Conservation (phyloP, 176 grass and related monocot genomes). For the Juncus inflexus region DNA sequence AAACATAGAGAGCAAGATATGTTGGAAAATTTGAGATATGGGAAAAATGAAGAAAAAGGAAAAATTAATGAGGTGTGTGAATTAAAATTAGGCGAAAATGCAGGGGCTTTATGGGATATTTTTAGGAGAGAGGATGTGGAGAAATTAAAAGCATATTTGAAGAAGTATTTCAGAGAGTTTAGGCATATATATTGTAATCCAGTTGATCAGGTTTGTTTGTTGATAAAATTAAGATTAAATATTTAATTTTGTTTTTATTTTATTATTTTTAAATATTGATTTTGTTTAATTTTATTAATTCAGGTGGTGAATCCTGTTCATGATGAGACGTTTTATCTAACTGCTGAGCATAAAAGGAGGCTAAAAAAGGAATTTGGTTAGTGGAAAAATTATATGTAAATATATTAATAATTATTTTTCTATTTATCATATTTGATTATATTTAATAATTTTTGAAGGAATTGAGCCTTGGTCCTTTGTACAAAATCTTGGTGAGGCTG, state of each 20-base stretch:
- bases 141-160: conserved; percentile 54
- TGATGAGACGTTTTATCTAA: conserved; percentile 72
- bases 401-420: neutral
- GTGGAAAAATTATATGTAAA: neutral
- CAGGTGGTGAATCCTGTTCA: conserved; percentile 73
- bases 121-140: conserved; percentile 69
- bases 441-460: conserved; percentile 34
- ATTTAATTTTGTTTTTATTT: neutral
- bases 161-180: conserved; percentile 53
- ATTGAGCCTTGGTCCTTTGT: conserved; percentile 83
- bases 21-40: neutral
- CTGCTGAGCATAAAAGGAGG: conserved; percentile 58
- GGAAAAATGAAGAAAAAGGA: conserved; percentile 16
- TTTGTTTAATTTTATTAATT: neutral
- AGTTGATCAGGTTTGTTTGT: conserved; percentile 48
- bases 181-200: conserved; percentile 55
- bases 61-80: conserved; percentile 4
- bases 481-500: conserved; percentile 74
- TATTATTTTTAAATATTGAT: neutral
- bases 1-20: conserved; percentile 45
- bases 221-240: neutral
- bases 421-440: neutral
- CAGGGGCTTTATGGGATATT: conserved; percentile 82
- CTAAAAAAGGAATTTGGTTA: conserved; percentile 79
- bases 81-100: neutral